Percentiles rank a stretch among this genome's conserved stretches.
Conservation (phyloP, 1,284 basidiomycete species). For the Grifola frondosa region DNA sequence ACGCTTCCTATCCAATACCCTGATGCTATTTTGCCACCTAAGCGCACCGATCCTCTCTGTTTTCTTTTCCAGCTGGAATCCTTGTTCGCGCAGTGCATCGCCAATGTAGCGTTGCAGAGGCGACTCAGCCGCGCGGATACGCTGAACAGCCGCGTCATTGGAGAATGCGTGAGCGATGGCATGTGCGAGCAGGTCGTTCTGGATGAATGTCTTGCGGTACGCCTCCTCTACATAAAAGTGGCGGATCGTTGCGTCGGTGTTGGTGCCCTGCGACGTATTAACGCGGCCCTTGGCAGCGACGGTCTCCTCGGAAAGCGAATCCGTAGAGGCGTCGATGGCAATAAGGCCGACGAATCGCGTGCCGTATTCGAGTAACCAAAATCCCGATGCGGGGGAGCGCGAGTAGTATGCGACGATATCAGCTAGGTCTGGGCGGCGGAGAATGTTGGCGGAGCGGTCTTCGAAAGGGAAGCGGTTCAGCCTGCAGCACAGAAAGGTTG, state of each 20-base stretch:
- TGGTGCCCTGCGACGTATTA: conserved; percentile 35
- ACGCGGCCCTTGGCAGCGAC: conserved; percentile 14
- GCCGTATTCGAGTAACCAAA: conserved; percentile 69
- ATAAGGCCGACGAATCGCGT: conserved; percentile 65
- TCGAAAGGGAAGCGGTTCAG: conserved; percentile 72
- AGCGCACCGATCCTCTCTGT: conserved; percentile 49
- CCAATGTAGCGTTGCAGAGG: conserved; percentile 54
- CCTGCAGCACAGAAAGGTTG: conserved; percentile 39
- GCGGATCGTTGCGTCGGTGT: conserved; percentile 61
- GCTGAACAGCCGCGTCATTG: conserved; percentile 38
- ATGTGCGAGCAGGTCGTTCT: conserved; percentile 63
- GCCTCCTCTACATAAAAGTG: conserved; percentile 74
- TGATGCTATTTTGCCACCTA: conserved; percentile 49
- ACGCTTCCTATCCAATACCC: conserved; percentile 39
- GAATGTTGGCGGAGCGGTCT: conserved; percentile 46
- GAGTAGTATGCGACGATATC: conserved; percentile 59
- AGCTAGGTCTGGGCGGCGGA: conserved; percentile 59
- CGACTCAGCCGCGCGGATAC: conserved; percentile 48
- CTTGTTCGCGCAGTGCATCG: conserved; percentile 43
- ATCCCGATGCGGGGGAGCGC: conserved; percentile 55
- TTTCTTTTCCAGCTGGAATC: conserved; percentile 50
- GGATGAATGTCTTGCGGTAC: conserved; percentile 56
- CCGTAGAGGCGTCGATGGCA: conserved; percentile 60
- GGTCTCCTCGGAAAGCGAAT: conserved; percentile 35
- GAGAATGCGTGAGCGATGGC: conserved; percentile 61